Percentiles rank a stretch among this genome's conserved stretches.
These are phyloP conservation scores for Physcomitrellopsis africana DNA, from an alignment of 225 moss, liverwort and hornwort genomes.

Conservation along the genomic window DNA sequence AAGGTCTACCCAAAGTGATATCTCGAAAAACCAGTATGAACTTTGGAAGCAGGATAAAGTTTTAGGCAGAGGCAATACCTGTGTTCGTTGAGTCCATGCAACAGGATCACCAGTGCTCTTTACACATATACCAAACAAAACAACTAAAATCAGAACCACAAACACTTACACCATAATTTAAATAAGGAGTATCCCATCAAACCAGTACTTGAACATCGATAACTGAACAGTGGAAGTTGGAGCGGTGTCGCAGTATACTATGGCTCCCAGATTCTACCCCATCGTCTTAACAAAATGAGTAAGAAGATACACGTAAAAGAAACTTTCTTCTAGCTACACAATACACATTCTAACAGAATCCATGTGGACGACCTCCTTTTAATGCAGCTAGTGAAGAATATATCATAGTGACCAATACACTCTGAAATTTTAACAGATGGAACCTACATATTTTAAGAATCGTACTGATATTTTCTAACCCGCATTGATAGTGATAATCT, in stretches of 20 bases:
- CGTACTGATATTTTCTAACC: not conserved
- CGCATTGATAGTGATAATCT: not conserved
- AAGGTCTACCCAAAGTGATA: not conserved
- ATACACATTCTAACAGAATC: too few species aligned
- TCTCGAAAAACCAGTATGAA: not conserved
- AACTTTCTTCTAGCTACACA: too few species aligned
- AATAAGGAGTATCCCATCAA: not conserved
- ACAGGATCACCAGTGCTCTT: slow-evolving; percentile 64
- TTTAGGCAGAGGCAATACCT: slow-evolving; percentile 41
- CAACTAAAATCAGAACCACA: slow-evolving; percentile 5
- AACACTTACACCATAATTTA: slow-evolving; percentile 3
- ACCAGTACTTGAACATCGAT: not conserved
- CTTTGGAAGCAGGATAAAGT: not conserved
- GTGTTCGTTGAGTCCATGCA: slow-evolving; percentile 85
- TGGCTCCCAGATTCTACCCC: too few species aligned
- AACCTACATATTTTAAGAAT: too few species aligned
- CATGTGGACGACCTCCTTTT: too few species aligned
- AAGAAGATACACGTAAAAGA: too few species aligned
- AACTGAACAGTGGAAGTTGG: not conserved
- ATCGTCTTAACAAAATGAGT: too few species aligned
- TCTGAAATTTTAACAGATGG: too few species aligned
- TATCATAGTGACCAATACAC: too few species aligned
- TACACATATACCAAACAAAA: slow-evolving; percentile 24
- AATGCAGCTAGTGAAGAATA: too few species aligned
- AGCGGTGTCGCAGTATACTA: too few species aligned